These are phyloP conservation scores for Suhomyces atakaporum DNA, from an alignment of 1,139 yeast species.

Conservation along the genomic window DNA sequence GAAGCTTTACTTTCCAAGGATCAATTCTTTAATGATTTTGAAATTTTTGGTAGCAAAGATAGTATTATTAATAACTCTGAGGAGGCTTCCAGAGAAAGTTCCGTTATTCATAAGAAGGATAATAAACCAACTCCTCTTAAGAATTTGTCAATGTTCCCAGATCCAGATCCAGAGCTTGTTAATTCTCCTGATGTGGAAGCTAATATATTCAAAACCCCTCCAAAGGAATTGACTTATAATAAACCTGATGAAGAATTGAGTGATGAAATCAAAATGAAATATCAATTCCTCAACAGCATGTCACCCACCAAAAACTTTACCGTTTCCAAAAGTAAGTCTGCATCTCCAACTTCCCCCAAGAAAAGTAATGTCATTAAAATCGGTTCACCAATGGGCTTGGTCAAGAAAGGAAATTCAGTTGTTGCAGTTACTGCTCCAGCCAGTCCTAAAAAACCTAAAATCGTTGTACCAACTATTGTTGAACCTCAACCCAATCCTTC, in stretches of 20 bases:
- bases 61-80: constrained; percentile 15
- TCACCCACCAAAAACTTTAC: constrained; percentile 12
- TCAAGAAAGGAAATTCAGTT: constrained; percentile 32
- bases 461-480: not conserved
- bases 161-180: constrained; percentile 39
- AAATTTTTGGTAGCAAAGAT: constrained; percentile 17
- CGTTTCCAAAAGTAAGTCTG: constrained; percentile 8
- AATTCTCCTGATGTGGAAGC: constrained; percentile 21
- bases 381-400: constrained; percentile 40
- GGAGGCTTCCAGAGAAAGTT: constrained; percentile 18
- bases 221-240: constrained; percentile 15
- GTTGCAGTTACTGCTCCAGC: constrained; percentile 11
- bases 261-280: constrained; percentile 18
- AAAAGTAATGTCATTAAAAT: constrained; percentile 39
- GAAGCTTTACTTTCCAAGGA: constrained; percentile 36
- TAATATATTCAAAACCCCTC: constrained; percentile 33
- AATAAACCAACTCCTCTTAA: constrained; percentile 6
- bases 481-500: not conserved
- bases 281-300: constrained; percentile 14
- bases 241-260: constrained; percentile 16
- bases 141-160: constrained; percentile 26
- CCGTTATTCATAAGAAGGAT: constrained; percentile 18
- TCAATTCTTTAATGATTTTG: constrained; percentile 41
- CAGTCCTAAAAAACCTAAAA: constrained; percentile 8
- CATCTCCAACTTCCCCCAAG: constrained; percentile 13